Percentiles rank a stretch among this genome's conserved stretches.
phyloP scores from a whole-genome alignment of 805 yeast genomes.

The Lipomyces chichibuensis region DNA sequence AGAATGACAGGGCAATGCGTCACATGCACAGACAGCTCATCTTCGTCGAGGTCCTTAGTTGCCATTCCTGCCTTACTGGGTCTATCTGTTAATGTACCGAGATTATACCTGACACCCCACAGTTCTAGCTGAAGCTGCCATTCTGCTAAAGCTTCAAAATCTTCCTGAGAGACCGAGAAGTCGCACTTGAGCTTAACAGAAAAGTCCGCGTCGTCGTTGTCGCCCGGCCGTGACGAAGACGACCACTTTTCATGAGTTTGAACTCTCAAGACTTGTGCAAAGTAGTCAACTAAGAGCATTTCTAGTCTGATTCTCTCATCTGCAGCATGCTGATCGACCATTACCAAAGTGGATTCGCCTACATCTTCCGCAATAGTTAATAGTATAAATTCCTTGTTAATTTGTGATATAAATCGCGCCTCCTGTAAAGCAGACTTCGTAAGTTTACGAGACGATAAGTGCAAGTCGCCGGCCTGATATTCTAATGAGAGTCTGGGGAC shows the following conservation, averaged over 20 bases:
- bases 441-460: slow-evolving; percentile 2
- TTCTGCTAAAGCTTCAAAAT: slow-evolving; percentile 36
- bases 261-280: slow-evolving; percentile 31
- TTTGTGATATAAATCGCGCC: slow-evolving; percentile 49
- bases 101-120: slow-evolving; percentile 53
- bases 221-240: background rate
- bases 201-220: background rate
- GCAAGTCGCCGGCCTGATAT: background rate
- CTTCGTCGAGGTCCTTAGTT: background rate
- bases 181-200: slow-evolving; percentile 7
- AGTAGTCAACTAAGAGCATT: slow-evolving; percentile 47
- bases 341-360: slow-evolving; percentile 44
- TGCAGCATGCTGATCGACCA: slow-evolving; percentile 81
- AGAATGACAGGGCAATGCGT: slow-evolving; percentile 54
- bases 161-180: slow-evolving; percentile 40
- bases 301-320: slow-evolving; percentile 77
- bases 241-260: background rate
- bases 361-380: slow-evolving; percentile 39
- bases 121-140: slow-evolving; percentile 15
- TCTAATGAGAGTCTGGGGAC: slow-evolving; percentile 7
- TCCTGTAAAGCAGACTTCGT: slow-evolving; percentile 9
- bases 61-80: background rate
- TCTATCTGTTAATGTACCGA: slow-evolving; percentile 2
- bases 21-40: slow-evolving; percentile 37
- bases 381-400: slow-evolving; percentile 67